Base-by-base conservation (phyloP, 2,329 filamentous ascomycete genomes). In the Iodosphaeria phyllophila region DNA sequence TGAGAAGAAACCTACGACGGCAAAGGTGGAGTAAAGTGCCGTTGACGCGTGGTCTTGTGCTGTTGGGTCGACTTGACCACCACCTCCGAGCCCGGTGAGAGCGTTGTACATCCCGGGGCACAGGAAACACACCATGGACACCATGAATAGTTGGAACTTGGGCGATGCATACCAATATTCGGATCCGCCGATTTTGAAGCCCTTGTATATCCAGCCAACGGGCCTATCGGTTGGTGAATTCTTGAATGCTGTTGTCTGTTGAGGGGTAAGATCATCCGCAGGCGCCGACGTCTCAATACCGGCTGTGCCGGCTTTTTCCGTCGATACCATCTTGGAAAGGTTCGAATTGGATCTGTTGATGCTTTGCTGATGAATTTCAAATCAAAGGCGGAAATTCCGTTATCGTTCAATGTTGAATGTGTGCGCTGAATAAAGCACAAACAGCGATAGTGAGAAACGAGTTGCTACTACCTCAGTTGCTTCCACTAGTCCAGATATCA, bases 51-150 rank as follows among this genome's bases (percentile, higher is more conserved):
- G 63, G 44, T 75, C 74, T 58, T 51, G 45, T 24, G 54, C 70
- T 13, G 54, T 59, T 6, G 51, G 33, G 40, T 70, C 53, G 32
- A 68, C 43, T 37, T 64, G 63, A 23, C 70, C 73, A 43, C 56
- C 71, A 30, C 69, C 73, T 29, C 73, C 73, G 18, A 77, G 52
- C 31, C 73, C 72, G 31, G 53, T 54, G 29, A 77, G 51, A 12
- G 73, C 69, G 40, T 77, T 77, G 55, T 66, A 77, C 69, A 77
- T 75, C 37, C 73, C 73, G 0, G 73, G 73, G 42, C 73, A 78
- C 32, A 77, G 44, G 55, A 78, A 76, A 43, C 71, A 76, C 24
- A 76, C 70, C 31, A 75, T 56, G 13, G 70, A 60, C 28, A 83
- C 74, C 57, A 83, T 63, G 32, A 75, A 39, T 18, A 84, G 59